Evolutionary conservation across 306 rosid genomes (phyloP).

Genomic region (Medicago lupulina): DNA sequence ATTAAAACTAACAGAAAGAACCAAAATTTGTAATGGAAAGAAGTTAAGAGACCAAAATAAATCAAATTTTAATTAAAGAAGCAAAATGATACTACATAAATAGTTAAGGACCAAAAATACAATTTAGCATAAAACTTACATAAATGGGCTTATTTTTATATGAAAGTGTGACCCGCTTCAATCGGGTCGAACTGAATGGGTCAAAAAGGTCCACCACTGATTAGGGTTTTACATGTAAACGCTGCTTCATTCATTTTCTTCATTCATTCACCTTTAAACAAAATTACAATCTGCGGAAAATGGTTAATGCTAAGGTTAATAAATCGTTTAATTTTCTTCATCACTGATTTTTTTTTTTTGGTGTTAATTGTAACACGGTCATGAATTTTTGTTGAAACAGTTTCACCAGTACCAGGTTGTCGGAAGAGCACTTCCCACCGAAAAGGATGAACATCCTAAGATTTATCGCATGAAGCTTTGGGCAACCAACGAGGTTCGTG

Average conservation of each 20-base stretch:
- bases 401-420: conserved; percentile 87
- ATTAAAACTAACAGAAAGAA: too few species aligned
- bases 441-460: conserved; percentile 73
- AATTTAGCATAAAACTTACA: too few species aligned
- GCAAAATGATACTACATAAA: too few species aligned
- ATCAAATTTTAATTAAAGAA: too few species aligned
- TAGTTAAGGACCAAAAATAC: too few species aligned
- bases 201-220: not conserved
- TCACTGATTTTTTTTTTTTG: not conserved
- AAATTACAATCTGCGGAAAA: not conserved
- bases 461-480: conserved; percentile 86
- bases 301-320: conserved; percentile 49
- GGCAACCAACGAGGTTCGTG: conserved; percentile 90
- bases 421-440: conserved; percentile 81
- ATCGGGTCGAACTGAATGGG: not conserved
- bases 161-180: too few species aligned
- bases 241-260: not conserved
- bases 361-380: not conserved
- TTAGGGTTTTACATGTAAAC: not conserved
- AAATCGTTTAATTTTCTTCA: not conserved
- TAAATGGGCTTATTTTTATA: too few species aligned
- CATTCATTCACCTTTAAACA: not conserved
- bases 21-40: too few species aligned
- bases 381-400: conserved; percentile 45
- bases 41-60: too few species aligned